Evolutionary conservation across 371 early-diverging fungal species (phyloP), one percentile per base, ranked within the genome.

Genomic region (Catenaria anguillulae): DNA sequence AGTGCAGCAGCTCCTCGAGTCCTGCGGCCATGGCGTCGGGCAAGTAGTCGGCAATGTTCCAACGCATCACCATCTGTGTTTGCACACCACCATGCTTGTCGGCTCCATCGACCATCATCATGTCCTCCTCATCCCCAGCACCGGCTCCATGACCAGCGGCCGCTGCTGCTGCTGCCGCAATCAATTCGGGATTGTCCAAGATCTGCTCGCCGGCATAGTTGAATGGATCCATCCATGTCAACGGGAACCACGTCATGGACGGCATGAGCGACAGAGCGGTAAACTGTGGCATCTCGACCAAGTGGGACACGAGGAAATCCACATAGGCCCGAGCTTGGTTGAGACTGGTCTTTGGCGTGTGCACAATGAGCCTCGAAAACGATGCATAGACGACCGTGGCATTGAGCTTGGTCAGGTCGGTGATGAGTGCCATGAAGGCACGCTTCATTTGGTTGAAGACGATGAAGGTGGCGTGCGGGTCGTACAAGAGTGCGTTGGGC

Each of bases 161-260:
- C n/a, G n/a, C n/a, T n/a, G n/a, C n/a, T n/a, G n/a, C n/a, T n/a
- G n/a, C n/a, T n/a, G n/a, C n/a, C n/a, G n/a, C n/a, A 15, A 62
- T 55, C 19, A 60, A 61, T 17, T 60, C 60, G 15, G 59, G 54
- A 26, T 65, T 68, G 1, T 62, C 46, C 34, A 64, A 68, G 1
- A 43, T 60, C 37, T 67, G 68, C 34, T 92, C 72, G 5, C 95
- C 92, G 31, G 89, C 93, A 71, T 80, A 89, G 70, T 97, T 97
- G 67, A 79, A 79, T 55, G 80, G 75, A 67, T 95, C 92, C 89
- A 93, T 87, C 96, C 96, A 97, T 24, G 91, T 58, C 59, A 92
- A 60, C n/a, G 83, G 76, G 45, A 82, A 77, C 90, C 92, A 95
- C 63, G 81, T 85, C 61, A 78, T 65, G 31, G 71, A 70, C 0